Evolutionary conservation across 345 rosid species (phyloP), one percentile per base, ranked within the genome.

Genomic region (Eucalyptus grandis): DNA sequence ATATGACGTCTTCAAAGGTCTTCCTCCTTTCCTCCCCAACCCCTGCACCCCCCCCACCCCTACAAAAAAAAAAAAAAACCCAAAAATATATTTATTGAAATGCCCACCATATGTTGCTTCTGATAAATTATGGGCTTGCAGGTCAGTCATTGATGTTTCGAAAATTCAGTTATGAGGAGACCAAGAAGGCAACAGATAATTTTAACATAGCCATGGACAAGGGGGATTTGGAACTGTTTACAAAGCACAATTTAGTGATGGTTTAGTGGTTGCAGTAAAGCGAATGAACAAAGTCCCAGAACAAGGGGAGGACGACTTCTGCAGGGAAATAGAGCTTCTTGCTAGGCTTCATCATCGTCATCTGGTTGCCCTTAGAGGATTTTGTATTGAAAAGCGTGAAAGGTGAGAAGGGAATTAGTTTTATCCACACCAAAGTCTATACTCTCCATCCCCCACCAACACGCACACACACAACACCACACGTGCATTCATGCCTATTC

Each of bases 271-370:
- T 44, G 98, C 99, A 21, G 98, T 96, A 88, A 98, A 98, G 92
- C 91, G 90, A 89, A 96, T 96, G 99, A 89, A 97, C 94, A 96
- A 90, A 89, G 91, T 93, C 86, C 96, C 96, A n/a, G 95, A 94
- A 92, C 98, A 97, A 92, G 97, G 93, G 31, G 98, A 97, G 86
- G 94, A 91, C 88, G 99, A 96, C 27, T 97, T 98, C 93, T 96
- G 96, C 92, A 93, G 95, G 92, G 99, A 98, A 94, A 96, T 98
- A 81, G 99, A 98, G 93, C 99, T 98, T 90, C 97, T 98, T 49
- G 97, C 98, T 49, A 95, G 96, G 92, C 94, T 98, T 89, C 99
- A 98, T 92, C 99, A 98, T 90, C 98, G 99, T 49, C 98, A 98
- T 93, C 96, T 98, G 47, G 98, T 97, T 90, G 91, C 99, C 92